Base-by-base conservation (phyloP, 306 rosid genomes). In the Acmispon strigosus region DNA sequence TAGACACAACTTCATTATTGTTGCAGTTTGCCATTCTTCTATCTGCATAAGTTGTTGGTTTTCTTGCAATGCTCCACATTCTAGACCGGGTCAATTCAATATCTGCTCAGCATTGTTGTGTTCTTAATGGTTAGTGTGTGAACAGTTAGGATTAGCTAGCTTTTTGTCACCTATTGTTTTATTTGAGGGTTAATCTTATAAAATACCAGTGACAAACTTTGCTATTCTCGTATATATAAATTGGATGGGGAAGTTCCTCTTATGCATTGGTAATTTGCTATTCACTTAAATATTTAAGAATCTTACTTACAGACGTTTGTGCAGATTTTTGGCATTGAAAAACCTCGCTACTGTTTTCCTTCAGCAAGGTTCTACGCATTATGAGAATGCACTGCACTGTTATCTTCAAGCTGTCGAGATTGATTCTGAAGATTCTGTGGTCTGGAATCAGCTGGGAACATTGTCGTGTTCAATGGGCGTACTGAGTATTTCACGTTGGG, bases 401-500 rank as follows among this genome's bases (percentile, higher is more conserved):
- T 94, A 94, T 83, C 97, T 94, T 78, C 98, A 94, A 87, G 98
- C 98, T 11, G 98, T 89, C 67, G 97, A 90, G 86, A 90, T 94
- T 50, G 98, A 94, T 84, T 78, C 86, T 32, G 89, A 94, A 77
- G 98, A 94, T 84, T 90, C 96, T 80, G 98, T 94, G 75, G 80
- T 94, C 73, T 94, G 98, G 98, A 94, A 94, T 78, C 92, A 86
- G 88, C 89, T 94, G 58, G 98, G 97, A 76, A 90, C 97, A 36
- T 82, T 94, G 70, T 90, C 98, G 27, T 90, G 97, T 84, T 90
- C 92, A 19, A 94, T 89, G 96, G 96, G 97, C 14, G 70, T 77
- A 36, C 78, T 90, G 69, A 90, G 96, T 80, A 86, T 90, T 70
- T 90, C 98, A 53, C 98, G 98, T 64, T 94, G 98, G 98, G 98